phyloP scores from a whole-genome alignment of 257 asterid genomes.

The Avicennia marina region DNA sequence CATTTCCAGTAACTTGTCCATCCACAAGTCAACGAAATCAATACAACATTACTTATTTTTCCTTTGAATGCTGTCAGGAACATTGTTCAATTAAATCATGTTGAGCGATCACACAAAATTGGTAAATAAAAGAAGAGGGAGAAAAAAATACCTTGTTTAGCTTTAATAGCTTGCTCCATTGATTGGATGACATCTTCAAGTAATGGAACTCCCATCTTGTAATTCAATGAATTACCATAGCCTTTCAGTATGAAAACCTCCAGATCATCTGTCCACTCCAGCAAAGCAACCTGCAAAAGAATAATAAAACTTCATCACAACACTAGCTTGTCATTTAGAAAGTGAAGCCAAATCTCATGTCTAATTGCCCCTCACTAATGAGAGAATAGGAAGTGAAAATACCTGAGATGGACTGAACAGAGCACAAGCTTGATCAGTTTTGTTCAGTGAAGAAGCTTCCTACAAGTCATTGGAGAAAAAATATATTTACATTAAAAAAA shows the following conservation, averaged over 20 bases:
- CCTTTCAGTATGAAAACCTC: constrained; percentile 85
- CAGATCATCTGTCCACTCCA: constrained; percentile 96
- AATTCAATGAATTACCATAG: constrained; percentile 84
- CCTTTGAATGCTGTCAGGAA: no score
- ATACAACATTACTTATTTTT: no score
- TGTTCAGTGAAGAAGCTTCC: constrained; percentile 90
- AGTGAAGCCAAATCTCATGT: background rate
- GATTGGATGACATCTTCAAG: constrained; percentile 85
- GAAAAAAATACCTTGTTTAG: constrained; percentile 55
- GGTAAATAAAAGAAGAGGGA: constrained; percentile 9
- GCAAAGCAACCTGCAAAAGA: constrained; percentile 50
- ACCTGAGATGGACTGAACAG: constrained; percentile 83
- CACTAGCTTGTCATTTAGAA: background rate
- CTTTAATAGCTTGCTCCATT: constrained; percentile 86
- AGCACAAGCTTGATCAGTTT: constrained; percentile 83
- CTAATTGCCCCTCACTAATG: constrained; percentile 4
- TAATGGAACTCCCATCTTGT: constrained; percentile 92
- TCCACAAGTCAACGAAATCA: no score
- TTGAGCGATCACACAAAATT: no score
- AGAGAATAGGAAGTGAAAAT: constrained; percentile 22
- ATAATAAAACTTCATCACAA: no score
- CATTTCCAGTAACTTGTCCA: no score
- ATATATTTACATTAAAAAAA: background rate
- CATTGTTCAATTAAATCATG: no score
- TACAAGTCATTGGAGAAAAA: constrained; percentile 25